Percentiles rank a stretch among this genome's conserved stretches.
These are phyloP conservation scores for Raffaelea ambrosiae DNA, from an alignment of 2,329 filamentous ascomycete genomes.

Conservation along the genomic window DNA sequence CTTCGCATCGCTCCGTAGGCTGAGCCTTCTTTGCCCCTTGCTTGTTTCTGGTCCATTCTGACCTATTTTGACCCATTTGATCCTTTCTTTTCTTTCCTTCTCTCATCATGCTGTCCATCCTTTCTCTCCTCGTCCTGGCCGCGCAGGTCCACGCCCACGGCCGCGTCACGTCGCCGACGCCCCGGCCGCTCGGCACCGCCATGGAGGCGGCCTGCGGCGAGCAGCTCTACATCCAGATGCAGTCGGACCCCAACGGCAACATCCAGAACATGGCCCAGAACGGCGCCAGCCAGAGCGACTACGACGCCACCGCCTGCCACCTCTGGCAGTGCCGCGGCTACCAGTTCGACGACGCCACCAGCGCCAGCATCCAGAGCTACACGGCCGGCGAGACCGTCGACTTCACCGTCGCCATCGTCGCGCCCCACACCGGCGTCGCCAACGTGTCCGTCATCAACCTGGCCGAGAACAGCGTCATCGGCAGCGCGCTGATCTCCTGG, in stretches of 20 bases:
- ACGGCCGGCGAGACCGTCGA: constrained; percentile 36
- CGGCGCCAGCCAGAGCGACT: constrained; percentile 35
- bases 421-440: constrained; percentile 33
- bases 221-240: constrained; percentile 44
- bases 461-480: constrained; percentile 38
- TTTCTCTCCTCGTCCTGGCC: constrained; percentile 23
- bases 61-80: background rate
- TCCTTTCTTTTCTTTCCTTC: background rate
- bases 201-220: constrained; percentile 44
- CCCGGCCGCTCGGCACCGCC: constrained; percentile 41
- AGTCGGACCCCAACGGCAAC: constrained; percentile 46
- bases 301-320: constrained; percentile 36
- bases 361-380: constrained; percentile 40
- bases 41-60: background rate
- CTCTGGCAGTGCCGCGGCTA: constrained; percentile 51
- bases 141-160: constrained; percentile 43
- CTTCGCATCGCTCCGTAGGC: too few relatives aligned
- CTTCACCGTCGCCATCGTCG: constrained; percentile 25
- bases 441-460: constrained; percentile 47
- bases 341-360: constrained; percentile 45
- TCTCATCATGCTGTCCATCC: constrained; percentile 2
- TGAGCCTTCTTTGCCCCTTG: background rate
- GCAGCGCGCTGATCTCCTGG: constrained; percentile 36
- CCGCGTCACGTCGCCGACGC: constrained; percentile 36
- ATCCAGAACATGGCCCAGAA: constrained; percentile 46